Conservation (phyloP, 192 early-diverging fungal species). For the Chytriomyces sp. region DNA sequence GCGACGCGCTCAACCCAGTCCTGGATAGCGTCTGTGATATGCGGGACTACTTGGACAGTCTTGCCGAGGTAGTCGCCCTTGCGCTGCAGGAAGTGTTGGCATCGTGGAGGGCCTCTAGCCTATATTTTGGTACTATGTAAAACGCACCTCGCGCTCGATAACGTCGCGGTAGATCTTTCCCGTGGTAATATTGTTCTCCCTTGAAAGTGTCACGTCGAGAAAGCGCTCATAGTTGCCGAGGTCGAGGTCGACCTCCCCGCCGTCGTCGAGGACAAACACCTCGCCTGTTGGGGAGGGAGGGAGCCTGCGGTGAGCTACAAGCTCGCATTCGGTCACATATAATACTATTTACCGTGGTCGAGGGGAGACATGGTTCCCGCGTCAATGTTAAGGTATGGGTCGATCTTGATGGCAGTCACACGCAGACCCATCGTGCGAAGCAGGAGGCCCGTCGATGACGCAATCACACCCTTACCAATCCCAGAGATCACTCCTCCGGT, state of each 20-base stretch:
- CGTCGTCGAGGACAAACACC: constrained; percentile 98
- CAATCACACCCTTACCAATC: constrained; percentile 99
- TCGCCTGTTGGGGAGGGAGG: constrained; percentile 65
- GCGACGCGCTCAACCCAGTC: constrained; percentile 98
- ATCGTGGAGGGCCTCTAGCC: not conserved
- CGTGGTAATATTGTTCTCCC: constrained; percentile 99
- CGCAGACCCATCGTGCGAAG: constrained; percentile 88
- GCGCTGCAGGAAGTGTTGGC: constrained; percentile 56
- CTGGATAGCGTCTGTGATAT: constrained; percentile 96
- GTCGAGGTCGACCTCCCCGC: constrained; percentile 98
- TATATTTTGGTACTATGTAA: not conserved
- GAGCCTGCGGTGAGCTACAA: not conserved
- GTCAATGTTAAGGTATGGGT: constrained; percentile 99
- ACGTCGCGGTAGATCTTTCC: constrained; percentile 97
- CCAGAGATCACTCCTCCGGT: constrained; percentile 99
- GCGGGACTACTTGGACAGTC: constrained; percentile 98
- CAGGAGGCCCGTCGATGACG: constrained; percentile 93
- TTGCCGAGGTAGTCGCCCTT: constrained; percentile 97
- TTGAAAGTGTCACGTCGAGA: constrained; percentile 87
- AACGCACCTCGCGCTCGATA: constrained; percentile 80
- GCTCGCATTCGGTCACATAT: not conserved
- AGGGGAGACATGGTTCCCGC: constrained; percentile 95
- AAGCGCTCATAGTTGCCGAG: constrained; percentile 99
- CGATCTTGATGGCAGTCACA: constrained; percentile 99
- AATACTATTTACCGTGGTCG: constrained; percentile 81